phyloP scores from a whole-genome alignment of 129 eudicot species.

The Ambrosia artemisiifolia region DNA sequence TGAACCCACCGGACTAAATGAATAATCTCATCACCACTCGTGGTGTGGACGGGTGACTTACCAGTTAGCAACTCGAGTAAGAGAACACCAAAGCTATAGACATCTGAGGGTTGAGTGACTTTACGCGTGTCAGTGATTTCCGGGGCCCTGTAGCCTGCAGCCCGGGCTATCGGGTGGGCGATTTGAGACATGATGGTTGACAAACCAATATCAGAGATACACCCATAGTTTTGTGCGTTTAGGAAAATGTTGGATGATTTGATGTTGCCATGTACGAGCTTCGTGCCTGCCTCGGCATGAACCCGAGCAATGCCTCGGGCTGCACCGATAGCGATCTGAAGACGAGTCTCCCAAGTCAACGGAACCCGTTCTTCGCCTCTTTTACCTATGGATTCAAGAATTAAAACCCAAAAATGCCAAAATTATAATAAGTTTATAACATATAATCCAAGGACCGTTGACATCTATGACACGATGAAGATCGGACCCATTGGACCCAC shows the following conservation, averaged over 20 bases:
- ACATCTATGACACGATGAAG: conserved; percentile 2
- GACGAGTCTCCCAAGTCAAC: conserved; percentile 78
- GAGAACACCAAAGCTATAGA: conserved; percentile 85
- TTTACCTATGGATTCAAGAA: conserved; percentile 45
- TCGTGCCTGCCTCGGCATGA: conserved; percentile 55
- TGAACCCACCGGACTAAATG: conserved; percentile 96
- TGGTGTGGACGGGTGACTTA: conserved; percentile 79
- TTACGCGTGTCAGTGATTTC: conserved; percentile 88
- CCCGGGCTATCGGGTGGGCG: conserved; percentile 84
- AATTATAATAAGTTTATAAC: too few species aligned
- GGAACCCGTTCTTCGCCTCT: conserved; percentile 71
- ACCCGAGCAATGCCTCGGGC: conserved; percentile 80
- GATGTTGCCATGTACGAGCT: conserved; percentile 85
- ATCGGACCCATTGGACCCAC: not conserved
- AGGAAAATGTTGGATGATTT: conserved; percentile 87
- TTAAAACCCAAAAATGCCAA: not conserved
- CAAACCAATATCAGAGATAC: conserved; percentile 73
- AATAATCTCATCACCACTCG: conserved; percentile 81
- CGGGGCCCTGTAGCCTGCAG: conserved; percentile 93
- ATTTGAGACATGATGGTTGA: conserved; percentile 73
- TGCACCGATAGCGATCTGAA: conserved; percentile 74
- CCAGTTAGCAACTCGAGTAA: conserved; percentile 86
- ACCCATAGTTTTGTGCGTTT: conserved; percentile 59
- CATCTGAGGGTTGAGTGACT: conserved; percentile 69
- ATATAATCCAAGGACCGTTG: too few species aligned